These are phyloP conservation scores for Tolypocladium album DNA, from an alignment of 2,329 filamentous ascomycete species.

Conservation along the genomic window DNA sequence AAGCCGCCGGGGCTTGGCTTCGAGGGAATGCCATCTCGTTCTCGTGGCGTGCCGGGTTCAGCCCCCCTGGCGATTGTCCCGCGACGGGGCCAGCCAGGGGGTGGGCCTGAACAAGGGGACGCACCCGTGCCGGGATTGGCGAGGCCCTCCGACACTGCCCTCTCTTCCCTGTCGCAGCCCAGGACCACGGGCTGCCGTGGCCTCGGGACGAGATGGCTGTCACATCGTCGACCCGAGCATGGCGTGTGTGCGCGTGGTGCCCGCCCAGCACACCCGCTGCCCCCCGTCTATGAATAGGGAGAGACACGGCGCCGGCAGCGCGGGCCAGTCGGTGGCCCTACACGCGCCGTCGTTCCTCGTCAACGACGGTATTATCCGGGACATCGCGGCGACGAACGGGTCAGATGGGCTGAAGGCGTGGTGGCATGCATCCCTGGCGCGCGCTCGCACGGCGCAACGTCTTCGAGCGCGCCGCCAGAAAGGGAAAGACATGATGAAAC, in stretches of 20 bases:
- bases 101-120: not conserved
- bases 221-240: not conserved
- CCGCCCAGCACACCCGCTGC: not conserved
- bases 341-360: not conserved
- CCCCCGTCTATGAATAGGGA: not conserved
- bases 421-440: not conserved
- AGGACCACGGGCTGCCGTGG: not conserved
- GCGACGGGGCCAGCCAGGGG: not conserved
- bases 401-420: not conserved
- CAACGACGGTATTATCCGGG: not conserved
- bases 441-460: not conserved
- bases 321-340: not conserved
- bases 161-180: not conserved
- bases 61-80: not conserved
- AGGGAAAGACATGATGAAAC: constrained; percentile 1
- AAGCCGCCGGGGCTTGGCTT: not conserved
- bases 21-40: not conserved
- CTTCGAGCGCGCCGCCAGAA: not conserved
- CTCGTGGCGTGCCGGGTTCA: not conserved
- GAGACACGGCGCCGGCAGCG: not conserved
- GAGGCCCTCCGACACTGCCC: not conserved
- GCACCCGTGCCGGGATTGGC: not conserved
- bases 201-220: not conserved
- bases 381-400: not conserved
- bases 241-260: not conserved